phyloP scores from a whole-genome alignment of 139 green algal genomes.

The Protoeuglena noctilucae region DNA sequence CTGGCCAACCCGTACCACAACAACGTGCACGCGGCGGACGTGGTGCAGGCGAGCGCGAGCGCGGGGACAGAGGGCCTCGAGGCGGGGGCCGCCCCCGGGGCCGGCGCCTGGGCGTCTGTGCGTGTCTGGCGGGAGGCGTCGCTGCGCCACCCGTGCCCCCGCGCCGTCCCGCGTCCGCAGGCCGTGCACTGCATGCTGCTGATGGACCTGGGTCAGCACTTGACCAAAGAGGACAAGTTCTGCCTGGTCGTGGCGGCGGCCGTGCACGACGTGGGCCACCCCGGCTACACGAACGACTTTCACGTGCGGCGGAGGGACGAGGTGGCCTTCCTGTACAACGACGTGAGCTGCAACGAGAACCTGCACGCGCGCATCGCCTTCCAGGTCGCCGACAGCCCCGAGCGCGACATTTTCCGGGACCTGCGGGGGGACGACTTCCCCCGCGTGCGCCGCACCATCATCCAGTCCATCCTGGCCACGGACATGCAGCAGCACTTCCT shows the following conservation, averaged over 20 bases:
- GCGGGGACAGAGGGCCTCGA: no score
- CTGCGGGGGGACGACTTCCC: neutral
- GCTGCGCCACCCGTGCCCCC: no score
- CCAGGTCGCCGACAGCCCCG: neutral
- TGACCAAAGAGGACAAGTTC: no score
- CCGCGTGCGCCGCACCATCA: neutral
- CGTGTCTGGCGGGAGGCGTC: no score
- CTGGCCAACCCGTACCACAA: neutral
- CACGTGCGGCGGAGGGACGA: constrained; percentile 7
- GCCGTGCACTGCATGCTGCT: neutral
- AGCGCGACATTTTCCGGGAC: neutral
- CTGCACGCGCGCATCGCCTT: constrained; percentile 4
- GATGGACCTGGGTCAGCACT: constrained; percentile 1
- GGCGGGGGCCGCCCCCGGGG: no score
- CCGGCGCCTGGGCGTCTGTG: no score
- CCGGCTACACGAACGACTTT: constrained; percentile 8
- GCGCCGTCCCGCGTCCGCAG: no score
- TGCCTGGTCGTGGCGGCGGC: constrained; percentile 4
- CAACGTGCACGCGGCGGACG: neutral
- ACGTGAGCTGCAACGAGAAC: constrained; percentile 15
- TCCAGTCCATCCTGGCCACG: constrained; percentile 3
- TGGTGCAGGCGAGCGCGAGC: no score
- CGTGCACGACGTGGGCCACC: constrained; percentile 10
- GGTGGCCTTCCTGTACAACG: constrained; percentile 9
- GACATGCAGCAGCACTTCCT: constrained; percentile 10